Evolutionary conservation across 805 yeast genomes (phyloP).

Genomic region (Lipomyces spencermartinsiae): DNA sequence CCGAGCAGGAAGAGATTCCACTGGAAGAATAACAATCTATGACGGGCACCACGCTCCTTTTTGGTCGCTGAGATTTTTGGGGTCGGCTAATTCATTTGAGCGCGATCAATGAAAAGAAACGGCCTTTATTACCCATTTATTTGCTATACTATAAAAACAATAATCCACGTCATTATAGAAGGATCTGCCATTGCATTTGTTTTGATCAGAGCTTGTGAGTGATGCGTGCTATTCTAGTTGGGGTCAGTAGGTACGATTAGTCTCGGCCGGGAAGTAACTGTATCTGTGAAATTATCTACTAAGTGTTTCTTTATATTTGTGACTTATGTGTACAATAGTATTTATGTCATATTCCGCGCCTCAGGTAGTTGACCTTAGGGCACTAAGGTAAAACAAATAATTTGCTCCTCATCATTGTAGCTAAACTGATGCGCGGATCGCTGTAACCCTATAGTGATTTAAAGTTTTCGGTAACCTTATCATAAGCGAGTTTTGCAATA

Average conservation of each 20-base stretch:
- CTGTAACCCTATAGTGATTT: too few species aligned
- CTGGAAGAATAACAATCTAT: slow-evolving; percentile 6
- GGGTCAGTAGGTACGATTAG: neutral
- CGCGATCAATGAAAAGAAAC: neutral
- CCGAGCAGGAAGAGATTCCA: slow-evolving; percentile 62
- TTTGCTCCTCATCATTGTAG: too few species aligned
- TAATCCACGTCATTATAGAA: neutral
- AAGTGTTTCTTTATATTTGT: neutral
- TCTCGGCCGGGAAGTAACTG: neutral
- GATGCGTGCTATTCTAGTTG: neutral
- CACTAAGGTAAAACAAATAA: too few species aligned
- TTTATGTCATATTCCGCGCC: neutral
- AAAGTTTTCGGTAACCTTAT: too few species aligned
- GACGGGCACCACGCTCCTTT: neutral
- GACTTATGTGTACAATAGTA: slow-evolving; percentile 3
- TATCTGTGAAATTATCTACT: neutral
- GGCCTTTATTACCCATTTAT: neutral
- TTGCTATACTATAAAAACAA: neutral
- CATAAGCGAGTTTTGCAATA: too few species aligned
- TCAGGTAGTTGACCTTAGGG: neutral
- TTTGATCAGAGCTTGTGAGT: neutral
- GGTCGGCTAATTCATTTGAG: neutral
- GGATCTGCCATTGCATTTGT: neutral
- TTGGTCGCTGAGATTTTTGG: neutral
- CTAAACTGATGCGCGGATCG: too few species aligned